Conservation (phyloP, 2,329 filamentous ascomycete species). For the Ambrosiella xylebori region DNA sequence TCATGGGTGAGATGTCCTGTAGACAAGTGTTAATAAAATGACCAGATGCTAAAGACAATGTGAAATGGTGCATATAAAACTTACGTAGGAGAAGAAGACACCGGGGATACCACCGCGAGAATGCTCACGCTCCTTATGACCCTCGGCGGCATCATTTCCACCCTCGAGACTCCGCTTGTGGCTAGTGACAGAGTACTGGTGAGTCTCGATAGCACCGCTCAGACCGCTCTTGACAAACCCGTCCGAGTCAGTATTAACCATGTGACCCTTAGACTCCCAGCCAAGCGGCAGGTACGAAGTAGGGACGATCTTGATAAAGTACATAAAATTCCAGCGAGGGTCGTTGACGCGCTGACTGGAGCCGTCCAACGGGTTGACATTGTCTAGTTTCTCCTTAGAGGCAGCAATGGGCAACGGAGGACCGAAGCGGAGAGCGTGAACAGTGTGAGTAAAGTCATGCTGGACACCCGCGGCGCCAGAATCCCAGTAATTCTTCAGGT, state of each 20-base stretch:
- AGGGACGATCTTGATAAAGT: slow-evolving; percentile 96
- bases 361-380: slow-evolving; percentile 54
- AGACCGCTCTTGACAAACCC: slow-evolving; percentile 49
- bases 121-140: slow-evolving; percentile 82
- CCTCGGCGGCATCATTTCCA: slow-evolving; percentile 69
- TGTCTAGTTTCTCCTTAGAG: slow-evolving; percentile 36
- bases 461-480: slow-evolving; percentile 41
- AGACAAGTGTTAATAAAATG: neutral
- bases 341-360: slow-evolving; percentile 63
- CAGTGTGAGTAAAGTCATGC: slow-evolving; percentile 77
- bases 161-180: slow-evolving; percentile 79
- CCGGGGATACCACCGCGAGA: slow-evolving; percentile 84
- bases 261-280: slow-evolving; percentile 47
- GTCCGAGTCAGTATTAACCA: slow-evolving; percentile 37
- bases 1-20: slow-evolving; percentile 97
- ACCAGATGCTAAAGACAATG: neutral
- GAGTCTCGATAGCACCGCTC: slow-evolving; percentile 80
- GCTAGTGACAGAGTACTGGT: slow-evolving; percentile 95
- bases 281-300: slow-evolving; percentile 88
- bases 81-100: slow-evolving; percentile 94
- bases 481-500: slow-evolving; percentile 88
- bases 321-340: slow-evolving; percentile 90
- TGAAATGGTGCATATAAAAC: slow-evolving; percentile 21
- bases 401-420: slow-evolving; percentile 69
- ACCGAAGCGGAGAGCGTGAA: slow-evolving; percentile 84